Conservation (phyloP, 108 stramenopile genomes). For the Chaetoceros tenuissimus region DNA sequence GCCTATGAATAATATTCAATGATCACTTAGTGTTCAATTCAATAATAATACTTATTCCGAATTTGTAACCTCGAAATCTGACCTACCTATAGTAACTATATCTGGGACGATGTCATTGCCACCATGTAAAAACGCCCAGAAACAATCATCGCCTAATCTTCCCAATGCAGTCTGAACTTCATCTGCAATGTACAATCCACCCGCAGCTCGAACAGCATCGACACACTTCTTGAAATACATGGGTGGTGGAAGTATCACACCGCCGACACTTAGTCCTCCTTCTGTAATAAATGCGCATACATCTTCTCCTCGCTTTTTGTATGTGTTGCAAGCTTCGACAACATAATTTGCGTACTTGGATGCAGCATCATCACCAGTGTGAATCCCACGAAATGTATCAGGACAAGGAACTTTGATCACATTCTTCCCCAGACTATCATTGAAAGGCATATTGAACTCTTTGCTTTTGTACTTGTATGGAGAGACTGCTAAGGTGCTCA, state of each 20-base stretch:
- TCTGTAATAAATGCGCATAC: constrained; percentile 86
- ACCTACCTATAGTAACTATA: constrained; percentile 90
- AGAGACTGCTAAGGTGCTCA: constrained; percentile 66
- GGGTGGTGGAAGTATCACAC: constrained; percentile 80
- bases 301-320: constrained; percentile 26
- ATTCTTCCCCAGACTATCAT: constrained; percentile 14
- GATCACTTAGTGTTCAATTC: no score
- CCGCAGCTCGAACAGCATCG: constrained; percentile 65
- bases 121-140: constrained; percentile 86
- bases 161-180: constrained; percentile 98
- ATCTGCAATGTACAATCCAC: constrained; percentile 95
- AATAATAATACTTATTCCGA: no score
- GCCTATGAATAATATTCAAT: no score
- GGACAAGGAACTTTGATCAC: constrained; percentile 81
- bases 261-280: constrained; percentile 85
- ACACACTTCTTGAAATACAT: constrained; percentile 61
- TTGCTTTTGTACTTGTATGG: constrained; percentile 83
- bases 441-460: not conserved
- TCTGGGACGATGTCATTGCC: constrained; percentile 61
- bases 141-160: constrained; percentile 62
- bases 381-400: constrained; percentile 72
- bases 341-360: constrained; percentile 53
- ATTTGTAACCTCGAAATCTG: no score
- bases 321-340: constrained; percentile 50
- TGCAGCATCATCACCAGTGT: constrained; percentile 42